Base-by-base conservation (phyloP, 2,329 filamentous ascomycete species). In the Plectosphaerella cucumerina region DNA sequence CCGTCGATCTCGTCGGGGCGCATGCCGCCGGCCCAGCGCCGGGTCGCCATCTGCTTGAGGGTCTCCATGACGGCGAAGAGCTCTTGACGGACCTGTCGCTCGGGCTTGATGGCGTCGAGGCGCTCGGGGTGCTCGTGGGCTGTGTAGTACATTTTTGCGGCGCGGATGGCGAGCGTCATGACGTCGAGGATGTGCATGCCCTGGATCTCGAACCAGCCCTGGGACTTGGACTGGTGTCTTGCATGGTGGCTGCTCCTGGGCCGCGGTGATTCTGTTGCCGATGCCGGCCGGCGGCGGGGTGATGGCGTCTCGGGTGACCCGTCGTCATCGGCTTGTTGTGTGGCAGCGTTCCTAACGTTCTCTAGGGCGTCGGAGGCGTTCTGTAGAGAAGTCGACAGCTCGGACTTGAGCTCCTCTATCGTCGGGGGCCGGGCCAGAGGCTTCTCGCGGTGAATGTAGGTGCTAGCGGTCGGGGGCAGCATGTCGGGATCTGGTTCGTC, bases 401-500 rank as follows among this genome's bases (percentile, higher is more conserved):
- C 76, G 15, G 68, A 61, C 63, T 93, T 89, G 51, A 99, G 79
- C 54, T 93, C 86, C 46, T 83, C 76, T 56, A 93, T 83, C 53
- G 94, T 88, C 9, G 94, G 94, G 37, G 92, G 90, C 47, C 88
- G 93, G 11, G 90, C 84, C 20, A 96, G 79, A 51, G 86, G 85
- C 61, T 91, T 89, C 53, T 90, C 86, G 59, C 88, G 86, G 62
- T 91, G 85, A 58, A 89, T 91, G 69, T 97, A 99, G 3, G 94
- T 99, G 77, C 92, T 97, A 39, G 93, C 90, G 0, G 94, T 99
- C 0, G 94, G 94, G n/a, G 94, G 93, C 4, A 97, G 83, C 84
- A 99, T 93, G 54, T 86, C 80, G 26, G 84, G 81, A 53, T 90
- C 88, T 18, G 77, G 76, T 52, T 86, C 82, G 31, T 82, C 80